Conservation (phyloP, 768 basidiomycete genomes). For the Hirschioporus abietinus region DNA sequence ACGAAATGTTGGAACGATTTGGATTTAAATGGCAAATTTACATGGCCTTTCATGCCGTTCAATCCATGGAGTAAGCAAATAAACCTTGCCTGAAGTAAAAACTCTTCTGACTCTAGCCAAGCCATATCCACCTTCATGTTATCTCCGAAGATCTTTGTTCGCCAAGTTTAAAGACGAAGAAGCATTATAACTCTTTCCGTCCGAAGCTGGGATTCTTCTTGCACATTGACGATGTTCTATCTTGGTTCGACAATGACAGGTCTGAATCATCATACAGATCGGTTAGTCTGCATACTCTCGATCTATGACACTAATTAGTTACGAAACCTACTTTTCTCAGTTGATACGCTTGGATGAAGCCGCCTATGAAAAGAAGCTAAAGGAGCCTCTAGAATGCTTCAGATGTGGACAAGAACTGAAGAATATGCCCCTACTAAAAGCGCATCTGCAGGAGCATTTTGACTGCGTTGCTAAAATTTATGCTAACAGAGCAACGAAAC, state of each 20-base stretch:
- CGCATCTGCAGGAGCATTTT: slow-evolving; percentile 74
- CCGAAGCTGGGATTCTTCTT: slow-evolving; percentile 83
- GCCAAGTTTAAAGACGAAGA: slow-evolving; percentile 73
- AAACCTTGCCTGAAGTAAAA: neutral
- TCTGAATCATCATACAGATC: slow-evolving; percentile 38
- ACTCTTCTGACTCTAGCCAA: slow-evolving; percentile 22
- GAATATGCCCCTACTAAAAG: slow-evolving; percentile 71
- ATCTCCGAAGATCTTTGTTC: slow-evolving; percentile 74
- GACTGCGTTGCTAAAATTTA: slow-evolving; percentile 34
- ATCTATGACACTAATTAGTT: neutral
- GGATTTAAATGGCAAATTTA: slow-evolving; percentile 75
- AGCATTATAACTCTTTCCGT: slow-evolving; percentile 89
- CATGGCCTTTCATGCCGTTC: slow-evolving; percentile 80
- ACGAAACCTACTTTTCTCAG: slow-evolving; percentile 27
- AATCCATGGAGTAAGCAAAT: slow-evolving; percentile 75
- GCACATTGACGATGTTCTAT: slow-evolving; percentile 67
- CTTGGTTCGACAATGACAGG: slow-evolving; percentile 70
- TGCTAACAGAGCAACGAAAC: neutral
- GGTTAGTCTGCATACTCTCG: slow-evolving; percentile 30
- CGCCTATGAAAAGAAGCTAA: slow-evolving; percentile 61
- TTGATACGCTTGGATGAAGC: slow-evolving; percentile 45
- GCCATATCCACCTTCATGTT: slow-evolving; percentile 83
- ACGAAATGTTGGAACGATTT: slow-evolving; percentile 74
- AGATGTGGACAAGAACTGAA: slow-evolving; percentile 56
- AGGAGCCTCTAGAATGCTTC: slow-evolving; percentile 65